Percentiles rank a stretch among this genome's conserved stretches.
Conservation (phyloP, 768 basidiomycete genomes). For the Xanthoconium stramineum region DNA sequence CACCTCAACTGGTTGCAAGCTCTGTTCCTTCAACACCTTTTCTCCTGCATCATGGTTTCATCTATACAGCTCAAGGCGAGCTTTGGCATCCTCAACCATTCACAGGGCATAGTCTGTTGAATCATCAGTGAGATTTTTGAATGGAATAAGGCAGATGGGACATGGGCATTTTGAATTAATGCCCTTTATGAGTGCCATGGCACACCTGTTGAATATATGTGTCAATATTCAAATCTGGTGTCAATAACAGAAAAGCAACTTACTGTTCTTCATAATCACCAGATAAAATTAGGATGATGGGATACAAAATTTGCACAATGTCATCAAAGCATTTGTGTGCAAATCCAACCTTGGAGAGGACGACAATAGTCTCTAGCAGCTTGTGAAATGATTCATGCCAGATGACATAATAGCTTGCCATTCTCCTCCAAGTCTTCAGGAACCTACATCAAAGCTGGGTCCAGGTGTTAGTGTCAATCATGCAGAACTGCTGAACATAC, state of each 20-base stretch:
- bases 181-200: background rate
- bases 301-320: background rate
- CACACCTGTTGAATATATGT: background rate
- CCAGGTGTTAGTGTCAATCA: no score
- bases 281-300: background rate
- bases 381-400: background rate
- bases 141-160: background rate
- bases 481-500: background rate
- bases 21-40: background rate
- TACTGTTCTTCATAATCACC: background rate
- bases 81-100: background rate
- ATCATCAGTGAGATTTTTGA: background rate
- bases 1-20: background rate
- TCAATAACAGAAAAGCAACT: background rate
- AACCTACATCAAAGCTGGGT: background rate
- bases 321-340: background rate
- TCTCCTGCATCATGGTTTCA: background rate
- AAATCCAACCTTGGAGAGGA: background rate
- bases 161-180: background rate
- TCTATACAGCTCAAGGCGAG: background rate
- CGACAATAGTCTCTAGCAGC: background rate
- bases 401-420: background rate
- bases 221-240: no score
- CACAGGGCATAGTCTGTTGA: background rate
- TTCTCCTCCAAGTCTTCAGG: background rate